Base-by-base conservation (phyloP, 2,329 filamentous ascomycete species). In the Penicillium sp. region DNA sequence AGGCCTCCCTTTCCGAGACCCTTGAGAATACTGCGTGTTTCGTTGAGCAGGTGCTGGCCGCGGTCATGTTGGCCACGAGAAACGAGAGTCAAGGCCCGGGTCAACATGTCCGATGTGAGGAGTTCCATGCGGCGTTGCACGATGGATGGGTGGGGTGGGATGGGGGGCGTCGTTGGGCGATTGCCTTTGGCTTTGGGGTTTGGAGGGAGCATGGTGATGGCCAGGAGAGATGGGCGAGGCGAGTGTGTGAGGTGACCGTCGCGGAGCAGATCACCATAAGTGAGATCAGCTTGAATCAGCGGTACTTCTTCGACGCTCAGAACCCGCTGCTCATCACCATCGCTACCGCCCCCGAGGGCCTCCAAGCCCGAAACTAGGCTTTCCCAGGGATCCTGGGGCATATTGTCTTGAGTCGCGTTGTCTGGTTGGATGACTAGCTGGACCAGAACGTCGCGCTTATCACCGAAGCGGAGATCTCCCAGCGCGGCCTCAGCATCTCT, bases 71-170 rank as follows among this genome's bases (percentile, higher is more conserved):
- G 93, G 29, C 91, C 91, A 33, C 92, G 86, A 56, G 91, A 91
- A 18, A 97, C 92, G 18, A 99, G 83, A 0, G 92, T 96, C 56
- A 99, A 79, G 13, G 94, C 92, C 54, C 94, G 84, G 7, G 91
- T 96, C 59, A 99, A 83, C 94, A 99, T 99, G 71, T 99, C 94
- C 1, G 93, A 97, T 2, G 94, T 97, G 49, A 99, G 83, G 26
- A 99, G 81, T 75, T 99, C 94, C 94, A 99, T 99, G 42, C 94
- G 89, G 36, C 94, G 86, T 76, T 99, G 94, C 6, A 99, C 93
- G 55, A 99, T 92, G 58, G 88, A 91, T 4, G 94, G 92, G 70
- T 97, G 94, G 42, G 94, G 93, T 13, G 94, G 94, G 58, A 99
- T 99, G 1, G 92, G 90, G 13, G 92, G 91, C 14, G 87, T 84